Percentiles rank a stretch among this genome's conserved stretches.
phyloP scores from a whole-genome alignment of 2,329 filamentous ascomycete genomes.

The Penicillium sp. region DNA sequence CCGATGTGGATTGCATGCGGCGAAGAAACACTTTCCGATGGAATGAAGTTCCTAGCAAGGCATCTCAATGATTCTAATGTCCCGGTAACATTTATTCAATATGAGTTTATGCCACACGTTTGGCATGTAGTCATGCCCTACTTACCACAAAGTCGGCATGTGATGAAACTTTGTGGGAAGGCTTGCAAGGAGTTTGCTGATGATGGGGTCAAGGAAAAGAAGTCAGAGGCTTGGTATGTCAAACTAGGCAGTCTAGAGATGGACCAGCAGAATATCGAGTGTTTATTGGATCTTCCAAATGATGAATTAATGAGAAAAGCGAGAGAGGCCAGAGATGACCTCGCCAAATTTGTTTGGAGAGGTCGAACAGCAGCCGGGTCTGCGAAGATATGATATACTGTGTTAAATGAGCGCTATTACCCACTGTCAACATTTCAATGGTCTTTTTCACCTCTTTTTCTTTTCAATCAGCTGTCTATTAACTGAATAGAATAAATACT shows the following conservation, averaged over 20 bases:
- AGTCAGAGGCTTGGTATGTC: constrained; percentile 8
- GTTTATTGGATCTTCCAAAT: constrained; percentile 3
- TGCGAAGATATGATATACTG: background rate
- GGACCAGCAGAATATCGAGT: background rate
- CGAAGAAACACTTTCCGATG: constrained; percentile 4
- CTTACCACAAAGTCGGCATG: constrained; percentile 6
- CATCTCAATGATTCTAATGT: background rate
- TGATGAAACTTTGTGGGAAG: constrained; percentile 5
- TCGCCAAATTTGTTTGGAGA: constrained; percentile 2
- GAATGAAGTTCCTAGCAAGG: constrained; percentile 4
- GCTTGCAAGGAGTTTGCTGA: constrained; percentile 1
- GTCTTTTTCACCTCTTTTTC: too few relatives aligned
- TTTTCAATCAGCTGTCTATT: too few relatives aligned
- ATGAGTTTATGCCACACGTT: constrained; percentile 11
- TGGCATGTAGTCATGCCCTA: constrained; percentile 5
- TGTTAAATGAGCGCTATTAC: too few relatives aligned
- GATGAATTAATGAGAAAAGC: constrained; percentile 3
- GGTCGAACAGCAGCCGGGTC: background rate
- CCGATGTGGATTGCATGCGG: constrained; percentile 11
- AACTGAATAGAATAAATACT: too few relatives aligned
- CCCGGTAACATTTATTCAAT: background rate
- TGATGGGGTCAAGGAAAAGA: background rate
- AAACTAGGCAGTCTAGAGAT: constrained; percentile 1
- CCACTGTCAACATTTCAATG: too few relatives aligned
- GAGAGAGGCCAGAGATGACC: constrained; percentile 7